These are phyloP conservation scores for Aphanomyces astaci DNA, from an alignment of 352 stramenopile genomes.

Conservation along the genomic window DNA sequence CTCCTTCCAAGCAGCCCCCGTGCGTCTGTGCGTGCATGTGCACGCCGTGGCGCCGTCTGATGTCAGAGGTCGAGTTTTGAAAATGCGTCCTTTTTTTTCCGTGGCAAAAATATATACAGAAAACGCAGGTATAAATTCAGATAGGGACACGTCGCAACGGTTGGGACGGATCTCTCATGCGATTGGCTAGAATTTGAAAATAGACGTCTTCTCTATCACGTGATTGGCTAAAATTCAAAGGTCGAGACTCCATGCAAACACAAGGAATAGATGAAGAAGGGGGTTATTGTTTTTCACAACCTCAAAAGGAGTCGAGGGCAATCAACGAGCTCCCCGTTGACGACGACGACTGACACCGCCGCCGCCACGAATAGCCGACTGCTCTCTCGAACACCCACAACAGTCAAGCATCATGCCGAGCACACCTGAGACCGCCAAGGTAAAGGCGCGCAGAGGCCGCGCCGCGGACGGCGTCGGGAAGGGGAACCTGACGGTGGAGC, in stretches of 20 bases:
- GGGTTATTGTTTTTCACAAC: conserved; percentile 23
- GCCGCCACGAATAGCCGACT: not conserved
- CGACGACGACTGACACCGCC: not conserved
- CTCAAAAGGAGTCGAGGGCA: conserved; percentile 7
- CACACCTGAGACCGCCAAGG: conserved; percentile 4
- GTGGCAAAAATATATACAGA: not conserved
- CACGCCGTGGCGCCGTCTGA: not conserved
- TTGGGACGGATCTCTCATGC: not conserved
- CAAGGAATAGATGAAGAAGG: conserved; percentile 19
- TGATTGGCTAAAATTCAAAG: conserved; percentile 22
- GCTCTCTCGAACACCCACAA: not conserved
- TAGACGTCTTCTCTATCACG: not conserved
- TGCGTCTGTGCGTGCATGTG: not conserved
- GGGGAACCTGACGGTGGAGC: conserved; percentile 79
- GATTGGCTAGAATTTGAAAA: conserved; percentile 13
- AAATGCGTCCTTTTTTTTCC: not conserved
- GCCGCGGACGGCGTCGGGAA: conserved; percentile 48
- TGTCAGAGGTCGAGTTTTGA: not conserved
- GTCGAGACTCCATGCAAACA: conserved; percentile 1
- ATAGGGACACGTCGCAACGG: conserved; percentile 2
- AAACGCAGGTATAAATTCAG: conserved; percentile 12
- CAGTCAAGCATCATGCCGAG: not conserved
- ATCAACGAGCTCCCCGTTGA: not conserved
- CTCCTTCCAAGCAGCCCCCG: not conserved
- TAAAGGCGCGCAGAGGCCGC: conserved; percentile 25